These are phyloP conservation scores for Mortierella sp. DNA, from an alignment of 371 early-diverging fungal genomes.

Conservation along the genomic window DNA sequence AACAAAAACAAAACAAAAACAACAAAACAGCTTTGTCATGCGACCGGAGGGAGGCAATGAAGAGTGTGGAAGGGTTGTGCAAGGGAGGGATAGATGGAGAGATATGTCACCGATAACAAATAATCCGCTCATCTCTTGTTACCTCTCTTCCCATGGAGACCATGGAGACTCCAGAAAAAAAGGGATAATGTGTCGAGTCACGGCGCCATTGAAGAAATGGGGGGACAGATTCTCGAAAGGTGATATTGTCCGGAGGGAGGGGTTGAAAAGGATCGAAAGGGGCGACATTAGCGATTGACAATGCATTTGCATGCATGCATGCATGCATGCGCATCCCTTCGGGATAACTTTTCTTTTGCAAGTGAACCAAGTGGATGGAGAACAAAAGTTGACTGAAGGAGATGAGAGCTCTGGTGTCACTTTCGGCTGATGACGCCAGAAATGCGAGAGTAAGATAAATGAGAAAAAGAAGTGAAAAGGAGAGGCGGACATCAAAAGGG, in stretches of 20 bases:
- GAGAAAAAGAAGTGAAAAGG: too few relatives aligned
- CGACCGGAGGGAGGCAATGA: not conserved
- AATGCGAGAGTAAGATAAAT: too few relatives aligned
- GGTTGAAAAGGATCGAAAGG: not conserved
- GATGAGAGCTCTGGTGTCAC: not conserved
- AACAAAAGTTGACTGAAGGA: too few relatives aligned
- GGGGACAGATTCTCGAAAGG: not conserved
- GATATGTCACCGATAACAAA: constrained; percentile 11
- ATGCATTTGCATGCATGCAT: constrained; percentile 7
- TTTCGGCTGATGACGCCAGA: not conserved
- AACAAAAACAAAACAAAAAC: not conserved
- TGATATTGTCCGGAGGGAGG: not conserved
- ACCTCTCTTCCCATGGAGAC: constrained; percentile 1
- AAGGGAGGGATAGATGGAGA: not conserved
- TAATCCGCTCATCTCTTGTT: not conserved
- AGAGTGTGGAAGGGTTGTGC: not conserved
- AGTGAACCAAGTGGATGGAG: not conserved
- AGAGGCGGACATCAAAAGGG: not conserved
- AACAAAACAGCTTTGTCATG: not conserved
- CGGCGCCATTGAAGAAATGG: not conserved
- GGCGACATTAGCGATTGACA: not conserved
- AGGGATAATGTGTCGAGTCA: not conserved
- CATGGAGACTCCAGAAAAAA: not conserved
- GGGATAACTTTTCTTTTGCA: not conserved
- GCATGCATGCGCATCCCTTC: not conserved